phyloP scores from a whole-genome alignment of 108 stramenopile genomes.

The Conticribra guillardii region DNA sequence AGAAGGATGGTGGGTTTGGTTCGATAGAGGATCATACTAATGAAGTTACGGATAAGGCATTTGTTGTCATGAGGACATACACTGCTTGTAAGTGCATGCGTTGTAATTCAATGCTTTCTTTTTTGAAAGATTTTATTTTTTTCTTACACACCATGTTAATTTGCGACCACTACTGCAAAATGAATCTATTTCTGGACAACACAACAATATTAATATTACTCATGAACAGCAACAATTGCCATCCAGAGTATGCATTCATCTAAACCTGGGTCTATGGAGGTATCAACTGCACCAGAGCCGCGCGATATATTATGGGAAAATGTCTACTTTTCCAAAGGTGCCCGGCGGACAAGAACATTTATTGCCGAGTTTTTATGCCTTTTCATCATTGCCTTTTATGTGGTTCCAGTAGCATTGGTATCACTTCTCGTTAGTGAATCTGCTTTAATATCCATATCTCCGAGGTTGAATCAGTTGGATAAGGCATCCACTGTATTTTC shows the following conservation, averaged over 20 bases:
- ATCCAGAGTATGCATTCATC: slow-evolving; percentile 91
- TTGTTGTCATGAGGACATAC: slow-evolving; percentile 90
- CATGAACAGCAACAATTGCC: slow-evolving; percentile 92
- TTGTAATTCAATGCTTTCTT: too few relatives aligned
- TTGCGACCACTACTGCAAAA: too few relatives aligned
- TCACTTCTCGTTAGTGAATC: slow-evolving; percentile 87
- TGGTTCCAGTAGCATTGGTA: slow-evolving; percentile 82
- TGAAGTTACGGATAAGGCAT: slow-evolving; percentile 92
- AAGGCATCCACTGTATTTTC: slow-evolving; percentile 82
- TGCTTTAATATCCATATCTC: slow-evolving; percentile 79
- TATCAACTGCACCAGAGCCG: slow-evolving; percentile 87
- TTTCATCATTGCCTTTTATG: slow-evolving; percentile 82
- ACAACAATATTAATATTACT: too few relatives aligned
- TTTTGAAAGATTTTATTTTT: too few relatives aligned
- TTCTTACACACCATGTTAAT: too few relatives aligned
- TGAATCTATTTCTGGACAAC: too few relatives aligned
- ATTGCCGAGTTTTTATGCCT: slow-evolving; percentile 80
- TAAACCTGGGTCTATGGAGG: slow-evolving; percentile 87
- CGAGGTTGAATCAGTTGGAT: slow-evolving; percentile 77
- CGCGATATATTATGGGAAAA: slow-evolving; percentile 88
- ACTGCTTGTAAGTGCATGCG: too few relatives aligned
- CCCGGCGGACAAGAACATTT: slow-evolving; percentile 69
- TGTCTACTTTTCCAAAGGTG: slow-evolving; percentile 85
- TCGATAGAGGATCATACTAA: slow-evolving; percentile 87
- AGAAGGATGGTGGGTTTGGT: slow-evolving; percentile 32